A percentile compares a stretch with the other conserved stretches of the same genome.
phyloP scores from a whole-genome alignment of 495 filamentous ascomycete genomes.

The Apodospora peruviana region DNA sequence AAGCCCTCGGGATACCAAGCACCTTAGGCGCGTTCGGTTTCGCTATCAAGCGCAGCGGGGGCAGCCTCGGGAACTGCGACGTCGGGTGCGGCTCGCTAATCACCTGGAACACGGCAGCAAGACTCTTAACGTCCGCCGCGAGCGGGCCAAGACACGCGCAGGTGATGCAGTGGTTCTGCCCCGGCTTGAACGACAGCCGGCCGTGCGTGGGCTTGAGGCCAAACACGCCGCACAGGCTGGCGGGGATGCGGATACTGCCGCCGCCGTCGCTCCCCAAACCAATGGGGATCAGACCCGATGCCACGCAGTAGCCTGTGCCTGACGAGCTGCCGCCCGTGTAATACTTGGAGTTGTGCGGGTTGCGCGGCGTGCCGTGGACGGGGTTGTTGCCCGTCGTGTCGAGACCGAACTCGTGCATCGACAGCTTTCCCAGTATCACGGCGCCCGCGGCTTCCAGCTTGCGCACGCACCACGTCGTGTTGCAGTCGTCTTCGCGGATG shows the following conservation, averaged over 20 bases:
- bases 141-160: slow-evolving; percentile 68
- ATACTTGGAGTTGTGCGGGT: slow-evolving; percentile 68
- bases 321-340: slow-evolving; percentile 84
- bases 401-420: slow-evolving; percentile 78
- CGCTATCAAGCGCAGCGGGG: slow-evolving; percentile 6
- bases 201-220: slow-evolving; percentile 77
- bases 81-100: slow-evolving; percentile 65
- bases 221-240: slow-evolving; percentile 73
- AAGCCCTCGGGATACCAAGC: slow-evolving; percentile 65
- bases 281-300: slow-evolving; percentile 70
- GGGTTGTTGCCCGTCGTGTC: slow-evolving; percentile 85
- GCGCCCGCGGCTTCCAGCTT: slow-evolving; percentile 69
- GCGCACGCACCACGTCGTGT: slow-evolving; percentile 63
- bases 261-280: slow-evolving; percentile 78
- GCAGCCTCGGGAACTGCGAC: slow-evolving; percentile 39
- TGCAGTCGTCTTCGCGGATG: slow-evolving; percentile 37
- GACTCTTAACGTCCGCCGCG: slow-evolving; percentile 65
- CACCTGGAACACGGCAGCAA: slow-evolving; percentile 65
- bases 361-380: slow-evolving; percentile 67
- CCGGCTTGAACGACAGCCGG: slow-evolving; percentile 59
- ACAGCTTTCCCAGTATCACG: slow-evolving; percentile 70
- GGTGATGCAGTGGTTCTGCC: slow-evolving; percentile 52
- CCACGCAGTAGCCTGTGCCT: slow-evolving; percentile 69
- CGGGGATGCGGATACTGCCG: slow-evolving; percentile 73
- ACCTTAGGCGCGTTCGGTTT: slow-evolving; percentile 22